Evolutionary conservation across 768 basidiomycete species (phyloP).

Genomic region (Tephrocybe sp.): DNA sequence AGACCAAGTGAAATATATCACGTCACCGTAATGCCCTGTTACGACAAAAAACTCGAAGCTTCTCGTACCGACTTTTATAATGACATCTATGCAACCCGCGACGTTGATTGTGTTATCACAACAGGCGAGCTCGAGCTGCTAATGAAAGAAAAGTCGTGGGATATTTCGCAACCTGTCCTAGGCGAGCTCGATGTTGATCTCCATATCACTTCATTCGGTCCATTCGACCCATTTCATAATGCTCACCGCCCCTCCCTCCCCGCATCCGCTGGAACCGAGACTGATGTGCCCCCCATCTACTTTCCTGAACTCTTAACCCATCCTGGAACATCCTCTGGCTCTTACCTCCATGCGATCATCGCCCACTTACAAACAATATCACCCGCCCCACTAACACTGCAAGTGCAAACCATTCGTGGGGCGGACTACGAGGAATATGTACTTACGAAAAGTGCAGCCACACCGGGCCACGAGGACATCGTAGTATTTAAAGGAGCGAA

Average conservation of each 20-base stretch:
- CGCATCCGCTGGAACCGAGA: conserved; percentile 6
- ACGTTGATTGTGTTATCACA: conserved; percentile 97
- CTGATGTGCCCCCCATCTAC: conserved; percentile 7
- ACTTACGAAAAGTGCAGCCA: conserved; percentile 38
- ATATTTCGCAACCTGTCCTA: conserved; percentile 58
- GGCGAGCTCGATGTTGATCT: conserved; percentile 41
- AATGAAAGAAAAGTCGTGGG: conserved; percentile 80
- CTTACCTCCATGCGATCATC: conserved; percentile 85
- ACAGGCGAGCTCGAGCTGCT: conserved; percentile 91
- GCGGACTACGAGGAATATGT: conserved; percentile 79
- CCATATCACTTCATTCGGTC: conserved; percentile 11
- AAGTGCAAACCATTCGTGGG: conserved; percentile 61
- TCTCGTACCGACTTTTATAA: conserved; percentile 93
- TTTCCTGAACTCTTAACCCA: conserved; percentile 79
- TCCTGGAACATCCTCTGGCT: conserved; percentile 87
- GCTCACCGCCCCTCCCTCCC: background rate
- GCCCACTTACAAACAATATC: conserved; percentile 45
- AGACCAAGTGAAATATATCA: conserved; percentile 93
- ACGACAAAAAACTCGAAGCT: conserved; percentile 99
- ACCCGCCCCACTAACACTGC: conserved; percentile 45
- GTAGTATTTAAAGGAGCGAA: conserved; percentile 90
- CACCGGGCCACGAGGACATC: conserved; percentile 39
- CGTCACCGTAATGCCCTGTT: conserved; percentile 98
- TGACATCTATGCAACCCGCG: conserved; percentile 77
- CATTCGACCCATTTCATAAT: conserved; percentile 9